Base-by-base conservation (phyloP, 805 yeast species). In the Hanseniaspora meyeri region DNA sequence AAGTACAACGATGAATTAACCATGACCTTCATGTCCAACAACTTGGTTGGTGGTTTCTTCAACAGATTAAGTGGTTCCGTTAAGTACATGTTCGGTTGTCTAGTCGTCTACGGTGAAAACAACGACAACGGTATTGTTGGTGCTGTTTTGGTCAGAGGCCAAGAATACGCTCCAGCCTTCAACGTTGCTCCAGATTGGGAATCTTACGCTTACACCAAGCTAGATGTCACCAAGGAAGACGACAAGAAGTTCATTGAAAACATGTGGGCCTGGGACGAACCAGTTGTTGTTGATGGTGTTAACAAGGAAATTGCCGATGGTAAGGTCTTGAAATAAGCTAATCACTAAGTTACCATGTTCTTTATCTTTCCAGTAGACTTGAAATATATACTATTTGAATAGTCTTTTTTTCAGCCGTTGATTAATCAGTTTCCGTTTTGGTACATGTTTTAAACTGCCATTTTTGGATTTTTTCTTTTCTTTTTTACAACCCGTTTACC, bases 161-260 rank as follows among this genome's bases (percentile, higher is more conserved):
- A 91, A 75, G 96, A 91, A 60, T 75, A 66, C 70, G 79, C 65
- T 57, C 95, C 97, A 72, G 98, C 96, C 62, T 88, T 91, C 69
- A 86, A 91, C 63, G 97, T 93, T 72, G 98, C 97, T 69, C 97
- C 98, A 73, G 98, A 93, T 76, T 89, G 95, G 95, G 97, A 91
- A 77, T 87, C 96, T 51, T 91, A 87, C 78, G 70, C 71, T 59
- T 88, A 80, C 85, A 75, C 81, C 70, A 83, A 87, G 77, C 78
- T 91, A 68, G 97, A 91, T 70, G 79, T 85, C 60, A 66, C 87
- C 66, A 80, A 80, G 64, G 81, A 79, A 64, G 93, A 80, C 70
- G 87, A 79, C 78, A 83, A 78, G 74, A 86, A 77, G 62, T 87
- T 87, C 69, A 73, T 93, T 66, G 78, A 86, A 74, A 87, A 89